Base-by-base conservation (phyloP, 1,284 basidiomycete species). In the Cryptococcus floricola region DNA sequence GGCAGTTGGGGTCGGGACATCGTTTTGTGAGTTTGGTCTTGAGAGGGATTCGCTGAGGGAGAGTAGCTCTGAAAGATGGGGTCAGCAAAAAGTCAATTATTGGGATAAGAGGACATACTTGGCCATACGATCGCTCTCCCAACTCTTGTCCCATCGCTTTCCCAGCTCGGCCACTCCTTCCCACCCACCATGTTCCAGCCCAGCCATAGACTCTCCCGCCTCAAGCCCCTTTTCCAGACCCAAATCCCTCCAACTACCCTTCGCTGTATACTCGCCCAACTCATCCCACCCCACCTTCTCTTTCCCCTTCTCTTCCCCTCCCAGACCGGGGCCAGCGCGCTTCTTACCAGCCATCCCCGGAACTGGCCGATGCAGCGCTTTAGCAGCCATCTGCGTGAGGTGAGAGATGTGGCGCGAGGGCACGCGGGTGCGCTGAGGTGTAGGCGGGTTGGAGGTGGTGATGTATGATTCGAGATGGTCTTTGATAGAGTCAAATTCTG, bases 11-110 rank as follows among this genome's bases (percentile, higher is more conserved):
- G 31, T 70, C 61, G 5, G 91, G 87, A 78, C 96, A 99, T 6
- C 96, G 88, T 77, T 98, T 98, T 3, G 92, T 92, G 50, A 89
- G 84, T 76, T 98, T 98, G 0, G 92, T 89, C 60, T 89, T 88
- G 3, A 98, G 82, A 0, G 91, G 91, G 61, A 97, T 91, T 19
- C 95, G 86, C 48, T 88, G 80, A 34, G 31, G 31, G 10, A 34
- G 31, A 34, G 31, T 34, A 10, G 31, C 31, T 34, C 31, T 34
- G 23, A 39, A 13, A 39, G 16, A 19, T 27, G 13, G 19, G 13
- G 37, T 51, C 4, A 41, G 19, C 39, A 10, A 8, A 10, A 4
- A 12, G 9, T n/a, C 12, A 14, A 5, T 18, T 25, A 52, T 23
- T 23, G 23, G 23, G 23, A 23, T 39, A 19, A 38, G 25, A 2